These are phyloP conservation scores for cucumber (Cucumis sativus) DNA, from an alignment of 306 rosid species.

Conservation along the genomic window DNA sequence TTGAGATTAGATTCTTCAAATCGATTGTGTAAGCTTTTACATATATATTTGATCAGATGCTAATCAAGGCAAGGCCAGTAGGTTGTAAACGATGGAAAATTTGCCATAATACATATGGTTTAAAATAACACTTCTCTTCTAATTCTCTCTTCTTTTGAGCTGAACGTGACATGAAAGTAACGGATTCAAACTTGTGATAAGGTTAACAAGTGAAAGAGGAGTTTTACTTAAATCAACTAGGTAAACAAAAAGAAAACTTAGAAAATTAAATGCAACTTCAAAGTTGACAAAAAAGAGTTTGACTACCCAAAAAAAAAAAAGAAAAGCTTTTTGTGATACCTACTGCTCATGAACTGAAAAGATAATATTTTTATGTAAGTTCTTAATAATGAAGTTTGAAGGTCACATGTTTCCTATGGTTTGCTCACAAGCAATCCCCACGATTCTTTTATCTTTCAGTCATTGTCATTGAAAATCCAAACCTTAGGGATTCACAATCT, in stretches of 20 bases:
- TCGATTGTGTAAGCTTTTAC: background rate
- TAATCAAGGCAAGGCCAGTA: background rate
- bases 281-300: background rate
- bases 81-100: background rate
- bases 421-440: slow-evolving; percentile 2
- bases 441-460: background rate
- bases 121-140: too few relatives aligned
- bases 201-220: background rate
- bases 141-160: too few relatives aligned
- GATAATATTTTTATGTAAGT: background rate
- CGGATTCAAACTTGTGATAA: too few relatives aligned
- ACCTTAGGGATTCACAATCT: background rate
- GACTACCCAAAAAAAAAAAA: background rate
- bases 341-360: background rate
- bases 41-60: background rate
- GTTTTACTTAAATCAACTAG: background rate
- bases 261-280: background rate
- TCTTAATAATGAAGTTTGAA: background rate
- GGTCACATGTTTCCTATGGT: slow-evolving; percentile 5
- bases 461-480: background rate
- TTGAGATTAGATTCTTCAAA: background rate
- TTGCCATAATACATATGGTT: background rate
- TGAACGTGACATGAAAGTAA: too few relatives aligned
- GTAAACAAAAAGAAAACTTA: background rate
- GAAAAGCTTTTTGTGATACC: background rate